Conservation (phyloP, 129 eudicot genomes). For the Flaveria trinervia region DNA sequence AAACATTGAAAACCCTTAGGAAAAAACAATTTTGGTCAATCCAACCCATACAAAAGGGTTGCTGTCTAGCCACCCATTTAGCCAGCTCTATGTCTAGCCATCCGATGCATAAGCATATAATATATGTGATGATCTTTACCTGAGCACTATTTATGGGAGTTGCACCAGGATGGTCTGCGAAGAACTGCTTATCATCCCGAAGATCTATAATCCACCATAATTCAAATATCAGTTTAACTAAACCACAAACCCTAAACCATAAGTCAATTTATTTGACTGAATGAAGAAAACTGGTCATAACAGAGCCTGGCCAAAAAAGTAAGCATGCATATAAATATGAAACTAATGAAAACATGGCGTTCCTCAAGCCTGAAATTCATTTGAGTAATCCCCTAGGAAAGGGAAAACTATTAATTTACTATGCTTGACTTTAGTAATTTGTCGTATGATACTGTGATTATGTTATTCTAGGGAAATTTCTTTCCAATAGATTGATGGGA, state of each 20-base stretch:
- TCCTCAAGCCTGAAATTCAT: neutral
- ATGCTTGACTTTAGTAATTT: neutral
- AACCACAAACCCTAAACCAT: conserved; percentile 14
- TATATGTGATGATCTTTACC: conserved; percentile 39
- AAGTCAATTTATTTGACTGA: neutral
- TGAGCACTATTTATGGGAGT: conserved; percentile 67
- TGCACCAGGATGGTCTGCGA: conserved; percentile 75
- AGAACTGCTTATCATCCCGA: conserved; percentile 85
- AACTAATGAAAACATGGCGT: conserved; percentile 13
- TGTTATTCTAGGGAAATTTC: neutral
- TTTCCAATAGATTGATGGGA: neutral
- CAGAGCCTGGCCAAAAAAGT: neutral
- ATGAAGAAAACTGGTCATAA: conserved; percentile 18
- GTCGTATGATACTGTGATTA: no score
- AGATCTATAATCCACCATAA: conserved; percentile 51
- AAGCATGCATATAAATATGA: neutral
- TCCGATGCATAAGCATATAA: neutral
- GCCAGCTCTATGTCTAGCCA: conserved; percentile 4
- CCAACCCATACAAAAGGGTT: conserved; percentile 1
- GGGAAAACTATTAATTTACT: neutral
- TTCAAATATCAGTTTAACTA: conserved; percentile 13
- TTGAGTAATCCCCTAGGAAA: neutral
- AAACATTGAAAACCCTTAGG: neutral
- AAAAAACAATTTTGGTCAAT: neutral
- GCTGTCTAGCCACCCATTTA: neutral